Percentiles rank a stretch among this genome's conserved stretches.
Conservation (phyloP, 768 basidiomycete species). For the Hygrocybe punicea region DNA sequence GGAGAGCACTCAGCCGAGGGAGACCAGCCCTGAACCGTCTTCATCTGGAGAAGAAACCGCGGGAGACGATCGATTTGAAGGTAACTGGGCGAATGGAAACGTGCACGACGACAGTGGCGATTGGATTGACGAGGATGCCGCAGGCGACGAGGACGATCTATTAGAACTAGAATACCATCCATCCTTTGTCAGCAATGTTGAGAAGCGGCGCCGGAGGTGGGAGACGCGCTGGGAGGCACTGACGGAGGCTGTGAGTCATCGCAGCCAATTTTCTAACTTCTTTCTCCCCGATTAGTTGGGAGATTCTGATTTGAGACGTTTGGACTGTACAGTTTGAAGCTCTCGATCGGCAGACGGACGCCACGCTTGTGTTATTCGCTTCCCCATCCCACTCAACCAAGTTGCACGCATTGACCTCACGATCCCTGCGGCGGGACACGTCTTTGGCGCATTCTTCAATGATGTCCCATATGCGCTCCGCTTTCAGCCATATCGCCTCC, state of each 20-base stretch:
- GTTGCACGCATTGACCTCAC: slow-evolving; percentile 60
- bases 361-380: slow-evolving; percentile 71
- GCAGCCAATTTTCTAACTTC: not conserved
- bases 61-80: slow-evolving; percentile 52
- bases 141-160: slow-evolving; percentile 66
- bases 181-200: slow-evolving; percentile 58
- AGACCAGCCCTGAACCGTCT: slow-evolving; percentile 75
- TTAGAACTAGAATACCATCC: slow-evolving; percentile 77
- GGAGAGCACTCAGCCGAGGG: slow-evolving; percentile 78
- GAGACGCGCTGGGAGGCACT: slow-evolving; percentile 74
- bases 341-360: slow-evolving; percentile 76
- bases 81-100: slow-evolving; percentile 30
- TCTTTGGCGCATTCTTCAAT: slow-evolving; percentile 44
- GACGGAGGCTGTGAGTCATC: slow-evolving; percentile 58
- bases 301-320: slow-evolving; percentile 28
- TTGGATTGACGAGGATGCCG: slow-evolving; percentile 74
- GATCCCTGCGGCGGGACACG: slow-evolving; percentile 61
- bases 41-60: slow-evolving; percentile 78
- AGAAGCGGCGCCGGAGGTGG: slow-evolving; percentile 69
- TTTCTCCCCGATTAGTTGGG: slow-evolving; percentile 20
- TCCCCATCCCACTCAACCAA: slow-evolving; percentile 72
- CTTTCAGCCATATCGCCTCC: slow-evolving; percentile 58
- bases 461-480: slow-evolving; percentile 50
- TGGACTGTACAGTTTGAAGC: slow-evolving; percentile 58
- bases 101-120: slow-evolving; percentile 47